These are phyloP conservation scores for Cucurbitaria berberidis DNA, from an alignment of 2,329 filamentous ascomycete species.

Conservation along the genomic window DNA sequence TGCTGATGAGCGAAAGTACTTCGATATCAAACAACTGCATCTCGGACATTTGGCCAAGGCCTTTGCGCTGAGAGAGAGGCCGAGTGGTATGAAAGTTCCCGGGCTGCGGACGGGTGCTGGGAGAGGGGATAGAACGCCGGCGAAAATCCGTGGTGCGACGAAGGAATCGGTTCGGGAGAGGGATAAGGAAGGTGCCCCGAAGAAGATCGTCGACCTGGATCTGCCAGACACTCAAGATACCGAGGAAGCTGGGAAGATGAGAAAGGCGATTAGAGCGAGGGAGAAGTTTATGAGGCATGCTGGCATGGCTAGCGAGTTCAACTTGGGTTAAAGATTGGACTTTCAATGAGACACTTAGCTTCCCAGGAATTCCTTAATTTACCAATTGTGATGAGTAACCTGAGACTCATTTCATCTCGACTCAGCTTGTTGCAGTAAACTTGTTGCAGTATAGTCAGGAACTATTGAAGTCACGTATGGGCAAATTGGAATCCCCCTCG, in stretches of 20 bases:
- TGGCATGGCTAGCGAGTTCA: conserved; percentile 69
- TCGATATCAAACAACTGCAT: conserved; percentile 91
- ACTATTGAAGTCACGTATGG: no score
- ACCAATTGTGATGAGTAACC: background rate
- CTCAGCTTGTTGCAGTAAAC: no score
- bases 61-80: conserved; percentile 87
- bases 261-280: conserved; percentile 59
- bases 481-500: no score
- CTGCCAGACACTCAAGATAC: conserved; percentile 54
- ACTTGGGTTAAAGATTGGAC: conserved; percentile 60
- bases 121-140: conserved; percentile 33
- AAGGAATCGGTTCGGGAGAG: conserved; percentile 45
- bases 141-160: conserved; percentile 51
- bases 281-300: conserved; percentile 58
- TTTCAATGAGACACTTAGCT: no score
- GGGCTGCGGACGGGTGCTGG: conserved; percentile 56
- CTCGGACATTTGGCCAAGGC: conserved; percentile 93
- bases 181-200: conserved; percentile 25
- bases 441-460: no score
- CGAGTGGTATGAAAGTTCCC: conserved; percentile 72
- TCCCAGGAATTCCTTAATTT: no score
- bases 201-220: conserved; percentile 35
- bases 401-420: no score
- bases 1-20: conserved; percentile 80
- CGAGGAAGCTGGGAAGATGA: conserved; percentile 67